A percentile compares a stretch with the other conserved stretches of the same genome.
These are phyloP conservation scores for Eucalyptus marginata DNA, from an alignment of 345 rosid species.

Conservation along the genomic window DNA sequence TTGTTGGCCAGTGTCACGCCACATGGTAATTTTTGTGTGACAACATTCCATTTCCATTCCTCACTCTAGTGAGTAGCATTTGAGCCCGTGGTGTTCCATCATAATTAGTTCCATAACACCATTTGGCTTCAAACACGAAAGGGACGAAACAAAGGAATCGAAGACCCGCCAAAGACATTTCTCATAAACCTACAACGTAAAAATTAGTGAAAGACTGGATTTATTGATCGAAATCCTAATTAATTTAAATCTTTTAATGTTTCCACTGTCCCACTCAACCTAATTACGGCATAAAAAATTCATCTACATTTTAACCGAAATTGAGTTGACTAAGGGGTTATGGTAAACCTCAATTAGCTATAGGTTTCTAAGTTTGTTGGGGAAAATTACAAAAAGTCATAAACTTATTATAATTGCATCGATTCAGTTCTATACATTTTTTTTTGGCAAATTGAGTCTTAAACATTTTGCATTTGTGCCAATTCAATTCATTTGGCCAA, in stretches of 20 bases:
- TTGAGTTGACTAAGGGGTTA: background rate
- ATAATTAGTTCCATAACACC: no score
- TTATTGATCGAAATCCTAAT: background rate
- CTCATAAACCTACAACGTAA: background rate
- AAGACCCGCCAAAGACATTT: background rate
- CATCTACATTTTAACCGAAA: background rate
- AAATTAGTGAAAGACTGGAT: background rate
- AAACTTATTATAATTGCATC: no score
- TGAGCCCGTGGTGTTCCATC: fast-evolving
- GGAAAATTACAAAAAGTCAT: no score
- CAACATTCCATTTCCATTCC: background rate
- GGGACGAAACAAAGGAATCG: background rate
- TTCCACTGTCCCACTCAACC: background rate
- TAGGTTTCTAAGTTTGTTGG: no score
- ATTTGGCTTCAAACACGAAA: no score
- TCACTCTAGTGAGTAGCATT: background rate
- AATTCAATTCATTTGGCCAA: no score
- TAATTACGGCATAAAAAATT: background rate
- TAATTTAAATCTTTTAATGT: background rate
- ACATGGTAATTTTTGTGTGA: background rate
- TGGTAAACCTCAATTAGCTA: background rate
- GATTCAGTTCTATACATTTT: no score
- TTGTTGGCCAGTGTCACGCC: background rate
- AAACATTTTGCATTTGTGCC: no score
- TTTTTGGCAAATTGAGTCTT: no score